These are phyloP conservation scores for Phaeosphaeriaceae sp. DNA, from an alignment of 2,329 filamentous ascomycete genomes.

Conservation along the genomic window DNA sequence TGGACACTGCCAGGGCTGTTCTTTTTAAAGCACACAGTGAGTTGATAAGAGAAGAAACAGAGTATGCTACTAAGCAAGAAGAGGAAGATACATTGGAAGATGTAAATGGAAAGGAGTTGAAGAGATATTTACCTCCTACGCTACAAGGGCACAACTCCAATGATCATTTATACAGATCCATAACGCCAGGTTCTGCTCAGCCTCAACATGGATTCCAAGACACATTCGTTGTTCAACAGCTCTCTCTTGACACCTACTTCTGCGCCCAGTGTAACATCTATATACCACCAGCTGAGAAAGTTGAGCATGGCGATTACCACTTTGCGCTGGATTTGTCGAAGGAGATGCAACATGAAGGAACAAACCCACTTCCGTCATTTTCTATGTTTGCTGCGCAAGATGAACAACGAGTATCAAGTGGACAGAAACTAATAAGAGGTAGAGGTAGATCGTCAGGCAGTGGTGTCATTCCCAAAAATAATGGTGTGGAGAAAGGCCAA, in stretches of 20 bases:
- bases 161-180: slow-evolving; percentile 12
- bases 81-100: slow-evolving; percentile 21
- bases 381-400: background rate
- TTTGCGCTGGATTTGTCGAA: slow-evolving; percentile 85
- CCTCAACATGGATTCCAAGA: slow-evolving; percentile 14
- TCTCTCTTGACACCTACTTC: slow-evolving; percentile 46
- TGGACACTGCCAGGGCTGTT: slow-evolving; percentile 40
- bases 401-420: slow-evolving; percentile 11
- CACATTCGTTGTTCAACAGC: slow-evolving; percentile 7
- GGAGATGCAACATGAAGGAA: slow-evolving; percentile 51
- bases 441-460: slow-evolving; percentile 47
- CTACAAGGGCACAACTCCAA: slow-evolving; percentile 9
- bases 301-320: slow-evolving; percentile 92
- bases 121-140: slow-evolving; percentile 21
- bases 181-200: slow-evolving; percentile 45
- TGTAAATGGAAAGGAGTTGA: slow-evolving; percentile 16
- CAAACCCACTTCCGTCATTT: slow-evolving; percentile 10
- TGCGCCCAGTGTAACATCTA: slow-evolving; percentile 71
- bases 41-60: slow-evolving; percentile 32
- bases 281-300: slow-evolving; percentile 65
- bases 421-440: slow-evolving; percentile 32
- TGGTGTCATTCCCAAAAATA: slow-evolving; percentile 14
- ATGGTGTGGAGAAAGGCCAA: slow-evolving; percentile 52
- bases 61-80: slow-evolving; percentile 26
- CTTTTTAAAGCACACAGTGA: slow-evolving; percentile 36